Percentiles rank a stretch among this genome's conserved stretches.
phyloP scores from a whole-genome alignment of 2,329 filamentous ascomycete species.

The Ophiostoma himal-ulmi region DNA sequence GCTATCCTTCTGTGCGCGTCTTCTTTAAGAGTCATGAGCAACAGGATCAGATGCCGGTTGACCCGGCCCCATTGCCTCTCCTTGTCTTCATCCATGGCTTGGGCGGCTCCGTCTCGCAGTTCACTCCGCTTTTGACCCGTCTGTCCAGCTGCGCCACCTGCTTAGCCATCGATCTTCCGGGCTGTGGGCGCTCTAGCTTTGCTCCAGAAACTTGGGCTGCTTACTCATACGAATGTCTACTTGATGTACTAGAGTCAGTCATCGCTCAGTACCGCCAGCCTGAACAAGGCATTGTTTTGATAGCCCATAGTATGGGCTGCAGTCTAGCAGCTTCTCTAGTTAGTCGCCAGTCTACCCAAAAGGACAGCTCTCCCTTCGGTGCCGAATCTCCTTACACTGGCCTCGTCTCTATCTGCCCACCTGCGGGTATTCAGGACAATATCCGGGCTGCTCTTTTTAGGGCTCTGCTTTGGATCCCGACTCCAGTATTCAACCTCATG shows the following conservation, averaged over 20 bases:
- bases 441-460: constrained; percentile 47
- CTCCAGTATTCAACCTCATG: constrained; percentile 67
- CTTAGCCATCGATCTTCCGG: constrained; percentile 82
- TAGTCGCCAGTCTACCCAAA: constrained; percentile 40
- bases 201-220: constrained; percentile 65
- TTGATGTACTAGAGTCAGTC: constrained; percentile 65
- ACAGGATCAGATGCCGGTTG: constrained; percentile 68
- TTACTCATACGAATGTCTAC: constrained; percentile 70
- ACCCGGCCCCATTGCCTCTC: constrained; percentile 69
- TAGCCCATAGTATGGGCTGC: constrained; percentile 88
- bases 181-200: constrained; percentile 77
- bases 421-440: constrained; percentile 56
- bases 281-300: constrained; percentile 68
- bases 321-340: constrained; percentile 69
- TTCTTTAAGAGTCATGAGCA: constrained; percentile 82
- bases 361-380: no score
- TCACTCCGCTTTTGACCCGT: constrained; percentile 72
- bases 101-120: constrained; percentile 87
- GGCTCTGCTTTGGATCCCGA: constrained; percentile 62
- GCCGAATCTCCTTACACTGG: constrained; percentile 46
- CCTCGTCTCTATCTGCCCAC: constrained; percentile 75
- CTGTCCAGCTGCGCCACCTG: constrained; percentile 78
- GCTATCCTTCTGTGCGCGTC: constrained; percentile 70
- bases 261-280: constrained; percentile 68
- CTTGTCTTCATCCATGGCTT: constrained; percentile 89